phyloP scores from a whole-genome alignment of 2,329 filamentous ascomycete genomes.

The Aspergillus awamori region DNA sequence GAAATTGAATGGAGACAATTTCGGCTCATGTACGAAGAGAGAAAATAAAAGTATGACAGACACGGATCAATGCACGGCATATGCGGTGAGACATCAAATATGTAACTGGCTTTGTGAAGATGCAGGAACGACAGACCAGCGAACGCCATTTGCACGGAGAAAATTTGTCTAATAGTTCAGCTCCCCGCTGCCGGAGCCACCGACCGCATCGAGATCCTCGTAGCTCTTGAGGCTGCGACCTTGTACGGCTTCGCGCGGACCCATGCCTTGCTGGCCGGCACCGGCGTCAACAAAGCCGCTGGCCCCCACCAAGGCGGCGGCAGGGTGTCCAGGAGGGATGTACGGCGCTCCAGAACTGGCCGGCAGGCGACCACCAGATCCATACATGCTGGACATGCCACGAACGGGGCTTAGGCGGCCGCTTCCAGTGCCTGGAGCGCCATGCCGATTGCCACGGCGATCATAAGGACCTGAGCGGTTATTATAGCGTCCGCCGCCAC shows the following conservation, averaged over 20 bases:
- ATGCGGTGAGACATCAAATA: constrained; percentile 13
- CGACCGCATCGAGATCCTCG: constrained; percentile 90
- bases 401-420: constrained; percentile 53
- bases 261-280: constrained; percentile 71
- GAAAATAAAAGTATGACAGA: constrained; percentile 11
- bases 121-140: constrained; percentile 1
- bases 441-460: constrained; percentile 61
- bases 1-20: background rate
- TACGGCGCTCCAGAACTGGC: constrained; percentile 36
- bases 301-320: constrained; percentile 46
- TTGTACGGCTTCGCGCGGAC: constrained; percentile 87
- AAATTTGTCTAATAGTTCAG: constrained; percentile 74
- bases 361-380: constrained; percentile 36
- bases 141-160: constrained; percentile 1
- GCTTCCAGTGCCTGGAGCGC: constrained; percentile 49
- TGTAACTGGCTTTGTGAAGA: background rate
- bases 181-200: constrained; percentile 74
- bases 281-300: constrained; percentile 56
- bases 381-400: constrained; percentile 41
- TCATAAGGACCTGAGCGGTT: constrained; percentile 75
- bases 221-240: constrained; percentile 95
- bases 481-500: constrained; percentile 64
- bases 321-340: constrained; percentile 45
- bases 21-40: constrained; percentile 10
- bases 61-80: constrained; percentile 2